Evolutionary conservation across 2,329 filamentous ascomycete species (phyloP).

Genomic region (Lachnellula arida): DNA sequence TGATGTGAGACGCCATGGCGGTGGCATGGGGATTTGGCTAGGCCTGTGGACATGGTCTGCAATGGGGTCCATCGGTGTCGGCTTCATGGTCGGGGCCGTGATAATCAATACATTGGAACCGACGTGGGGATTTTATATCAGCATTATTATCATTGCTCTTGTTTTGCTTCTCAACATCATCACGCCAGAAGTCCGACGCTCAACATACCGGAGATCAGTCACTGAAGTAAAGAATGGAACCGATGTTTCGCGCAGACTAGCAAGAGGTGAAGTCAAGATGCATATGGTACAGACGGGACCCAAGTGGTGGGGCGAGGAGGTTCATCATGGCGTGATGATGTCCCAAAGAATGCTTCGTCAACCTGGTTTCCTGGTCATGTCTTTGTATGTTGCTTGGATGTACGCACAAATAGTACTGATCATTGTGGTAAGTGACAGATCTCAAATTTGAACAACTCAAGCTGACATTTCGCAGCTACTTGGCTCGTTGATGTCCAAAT

Average conservation of each 20-base stretch:
- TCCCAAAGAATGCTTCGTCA: conserved; percentile 68
- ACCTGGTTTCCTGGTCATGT: conserved; percentile 66
- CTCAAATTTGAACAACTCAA: conserved; percentile 10
- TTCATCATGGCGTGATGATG: conserved; percentile 64
- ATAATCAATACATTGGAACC: conserved; percentile 62
- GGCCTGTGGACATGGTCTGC: conserved; percentile 75
- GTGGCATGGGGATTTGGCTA: conserved; percentile 76
- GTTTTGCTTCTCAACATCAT: conserved; percentile 67
- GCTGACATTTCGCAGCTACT: conserved; percentile 43
- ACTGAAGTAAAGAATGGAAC: conserved; percentile 55
- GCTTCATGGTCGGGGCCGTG: conserved; percentile 66
- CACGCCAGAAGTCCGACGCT: conserved; percentile 66
- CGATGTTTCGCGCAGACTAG: conserved; percentile 53
- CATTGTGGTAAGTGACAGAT: conserved; percentile 52
- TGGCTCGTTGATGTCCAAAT: conserved; percentile 64
- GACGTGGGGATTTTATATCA: conserved; percentile 72
- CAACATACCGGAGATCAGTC: conserved; percentile 63
- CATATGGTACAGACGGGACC: conserved; percentile 68
- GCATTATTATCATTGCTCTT: conserved; percentile 60
- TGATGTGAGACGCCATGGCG: conserved; percentile 69
- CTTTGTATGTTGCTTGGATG: conserved; percentile 72
- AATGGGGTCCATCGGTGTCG: conserved; percentile 65
- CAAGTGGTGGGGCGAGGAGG: conserved; percentile 72
- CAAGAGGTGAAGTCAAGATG: conserved; percentile 71
- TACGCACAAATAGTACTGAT: conserved; percentile 71